phyloP scores from a whole-genome alignment of 2,329 filamentous ascomycete genomes.

The Moelleriella libera region DNA sequence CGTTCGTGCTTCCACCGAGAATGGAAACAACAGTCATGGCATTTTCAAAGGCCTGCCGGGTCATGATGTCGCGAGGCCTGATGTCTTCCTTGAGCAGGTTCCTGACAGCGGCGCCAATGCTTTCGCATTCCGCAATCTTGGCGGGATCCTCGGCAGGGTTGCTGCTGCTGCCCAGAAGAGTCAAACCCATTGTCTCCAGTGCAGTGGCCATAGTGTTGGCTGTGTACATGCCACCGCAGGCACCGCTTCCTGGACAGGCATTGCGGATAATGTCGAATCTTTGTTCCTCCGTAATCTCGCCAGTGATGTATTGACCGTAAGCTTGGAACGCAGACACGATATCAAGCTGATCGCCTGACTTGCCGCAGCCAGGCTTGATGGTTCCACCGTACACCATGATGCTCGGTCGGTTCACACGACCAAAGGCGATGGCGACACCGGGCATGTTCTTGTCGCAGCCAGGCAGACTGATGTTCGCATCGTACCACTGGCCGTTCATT shows the following conservation, averaged over 20 bases:
- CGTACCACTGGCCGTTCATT: constrained; percentile 98
- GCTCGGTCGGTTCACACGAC: constrained; percentile 81
- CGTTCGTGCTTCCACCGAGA: constrained; percentile 74
- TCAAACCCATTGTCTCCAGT: constrained; percentile 82
- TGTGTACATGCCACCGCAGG: constrained; percentile 81
- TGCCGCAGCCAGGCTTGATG: constrained; percentile 81
- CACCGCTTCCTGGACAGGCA: constrained; percentile 55
- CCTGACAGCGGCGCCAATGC: constrained; percentile 59
- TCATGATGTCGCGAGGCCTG: constrained; percentile 63
- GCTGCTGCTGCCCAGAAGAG: constrained; percentile 69
- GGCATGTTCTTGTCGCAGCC: constrained; percentile 99
- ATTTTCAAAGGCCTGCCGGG: constrained; percentile 68
- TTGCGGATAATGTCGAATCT: constrained; percentile 90
- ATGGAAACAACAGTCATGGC: constrained; percentile 75
- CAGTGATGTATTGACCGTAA: constrained; percentile 87
- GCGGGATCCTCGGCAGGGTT: constrained; percentile 60
- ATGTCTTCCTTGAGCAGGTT: constrained; percentile 65
- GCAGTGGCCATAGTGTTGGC: constrained; percentile 89
- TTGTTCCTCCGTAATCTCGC: constrained; percentile 80
- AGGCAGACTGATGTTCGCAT: constrained; percentile 90
- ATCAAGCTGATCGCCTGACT: constrained; percentile 64
- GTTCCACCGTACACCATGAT: constrained; percentile 97
- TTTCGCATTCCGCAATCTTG: constrained; percentile 61
- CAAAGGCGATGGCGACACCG: constrained; percentile 84
- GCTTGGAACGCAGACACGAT: constrained; percentile 97